Conservation (phyloP, 2,329 filamentous ascomycete species). For the Ophiocordyceps sinensis region DNA sequence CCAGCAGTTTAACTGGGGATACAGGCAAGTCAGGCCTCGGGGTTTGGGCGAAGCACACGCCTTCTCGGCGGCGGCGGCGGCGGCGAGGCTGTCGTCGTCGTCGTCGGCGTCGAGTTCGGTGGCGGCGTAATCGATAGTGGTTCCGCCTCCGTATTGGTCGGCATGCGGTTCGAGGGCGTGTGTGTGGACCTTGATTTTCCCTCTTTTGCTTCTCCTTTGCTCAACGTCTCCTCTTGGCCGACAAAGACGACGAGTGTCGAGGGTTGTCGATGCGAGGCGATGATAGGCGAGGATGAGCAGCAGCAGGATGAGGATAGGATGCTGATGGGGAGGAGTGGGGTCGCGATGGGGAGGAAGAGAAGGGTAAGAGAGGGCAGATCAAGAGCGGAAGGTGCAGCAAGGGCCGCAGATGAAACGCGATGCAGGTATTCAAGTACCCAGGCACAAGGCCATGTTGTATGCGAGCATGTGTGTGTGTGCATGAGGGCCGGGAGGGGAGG, state of each 20-base stretch:
- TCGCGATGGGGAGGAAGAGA: background rate
- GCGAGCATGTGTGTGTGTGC: background rate
- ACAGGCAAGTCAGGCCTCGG: too few species aligned
- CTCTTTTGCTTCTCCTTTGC: too few species aligned
- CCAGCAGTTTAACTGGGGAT: background rate
- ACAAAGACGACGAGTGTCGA: too few species aligned
- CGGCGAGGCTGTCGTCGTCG: too few species aligned
- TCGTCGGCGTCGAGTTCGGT: too few species aligned
- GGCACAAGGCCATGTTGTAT: background rate
- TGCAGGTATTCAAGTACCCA: background rate
- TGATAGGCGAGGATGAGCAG: background rate
- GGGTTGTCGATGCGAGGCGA: background rate
- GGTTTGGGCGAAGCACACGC: too few species aligned
- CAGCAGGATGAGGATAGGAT: background rate
- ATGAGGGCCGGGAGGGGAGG: background rate
- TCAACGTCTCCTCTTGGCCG: background rate
- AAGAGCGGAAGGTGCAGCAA: background rate
- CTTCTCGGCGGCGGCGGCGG: too few species aligned
- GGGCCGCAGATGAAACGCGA: background rate
- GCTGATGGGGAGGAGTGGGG: background rate
- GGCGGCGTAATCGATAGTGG: too few species aligned
- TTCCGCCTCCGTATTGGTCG: too few species aligned
- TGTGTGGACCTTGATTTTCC: too few species aligned
- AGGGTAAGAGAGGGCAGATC: background rate
- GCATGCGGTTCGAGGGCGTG: too few species aligned